Base-by-base conservation (phyloP, 805 yeast genomes). In the Ogataea degrootiae region DNA sequence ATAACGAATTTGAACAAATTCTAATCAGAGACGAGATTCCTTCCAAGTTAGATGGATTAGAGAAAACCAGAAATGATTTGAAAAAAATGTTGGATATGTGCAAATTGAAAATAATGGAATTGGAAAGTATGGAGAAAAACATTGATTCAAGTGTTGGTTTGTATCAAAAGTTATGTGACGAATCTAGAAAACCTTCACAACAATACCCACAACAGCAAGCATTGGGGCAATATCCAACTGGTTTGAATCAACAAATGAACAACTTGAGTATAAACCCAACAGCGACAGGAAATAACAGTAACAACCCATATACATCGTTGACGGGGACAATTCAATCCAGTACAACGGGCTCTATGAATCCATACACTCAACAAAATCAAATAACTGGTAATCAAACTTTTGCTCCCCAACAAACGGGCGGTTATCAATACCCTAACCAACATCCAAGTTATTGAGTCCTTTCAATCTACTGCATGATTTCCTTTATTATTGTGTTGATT, bases 51-150 rank as follows among this genome's bases (percentile, higher is more conserved):
- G 87, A 89, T 44, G 75, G 81, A 14, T 73, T 90, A 1, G 76
- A 85, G 16, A 80, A 90, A 5, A 69, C 88, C 43, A 80, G 96
- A 53, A 88, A 90, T 0, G 77, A 81, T 51, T 72, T 94, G 50
- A 87, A 87, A 15, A 79, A 79, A 58, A 69, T 83, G 57, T 80
- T 94, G 52, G 96, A 88, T 48, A 80, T 87, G 63, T 86, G 88
- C 64, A 76, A 88, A 35, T 76, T 79, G 40, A 79, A 88, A 58
- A 81, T 85, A 61, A 87, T 90, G 56, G 97, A 92, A 52, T 70
- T 92, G 50, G 70, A 82, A 51, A 79, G 79, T 19, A 71, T 92
- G 56, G 85, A 88, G 58, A 77, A 78, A 51, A 85, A 87, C 52
- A 74, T 92, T 47, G 79, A 79, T 47, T 73, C 73, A 42, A 94